Conservation (phyloP, 2,329 filamentous ascomycete species). For the Ceratocystis diversiconidia region DNA sequence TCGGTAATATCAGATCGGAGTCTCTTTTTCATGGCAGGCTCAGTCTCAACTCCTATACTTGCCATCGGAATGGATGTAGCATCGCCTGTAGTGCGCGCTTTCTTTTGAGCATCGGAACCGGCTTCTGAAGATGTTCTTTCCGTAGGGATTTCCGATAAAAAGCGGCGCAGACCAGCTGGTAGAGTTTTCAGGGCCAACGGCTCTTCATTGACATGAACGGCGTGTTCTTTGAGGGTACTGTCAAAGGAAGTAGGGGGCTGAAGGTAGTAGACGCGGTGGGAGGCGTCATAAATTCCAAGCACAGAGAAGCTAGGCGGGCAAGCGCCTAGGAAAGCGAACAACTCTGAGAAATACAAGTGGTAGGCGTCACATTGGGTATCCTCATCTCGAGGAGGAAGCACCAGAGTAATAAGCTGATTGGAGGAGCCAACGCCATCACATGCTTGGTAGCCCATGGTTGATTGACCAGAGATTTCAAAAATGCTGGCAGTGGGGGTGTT, state of each 20-base stretch:
- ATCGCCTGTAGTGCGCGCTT: background rate
- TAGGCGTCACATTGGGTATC: conserved; percentile 17
- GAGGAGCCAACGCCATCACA: background rate
- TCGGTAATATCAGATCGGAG: conserved; percentile 17
- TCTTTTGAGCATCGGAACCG: background rate
- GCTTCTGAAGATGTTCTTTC: background rate
- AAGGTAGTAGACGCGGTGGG: conserved; percentile 17
- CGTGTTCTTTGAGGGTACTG: conserved; percentile 1
- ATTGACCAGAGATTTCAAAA: conserved; percentile 5
- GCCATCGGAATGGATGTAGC: background rate
- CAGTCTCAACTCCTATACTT: conserved; percentile 13
- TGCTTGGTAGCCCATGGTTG: background rate
- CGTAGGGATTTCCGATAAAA: conserved; percentile 12
- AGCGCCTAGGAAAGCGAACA: conserved; percentile 14
- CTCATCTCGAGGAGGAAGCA: conserved; percentile 11
- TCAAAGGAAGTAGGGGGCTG: conserved; percentile 17
- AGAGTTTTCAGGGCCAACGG: conserved; percentile 7
- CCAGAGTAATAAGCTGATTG: conserved; percentile 15
- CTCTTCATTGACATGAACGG: background rate
- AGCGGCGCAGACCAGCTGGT: conserved; percentile 17
- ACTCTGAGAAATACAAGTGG: conserved; percentile 13
- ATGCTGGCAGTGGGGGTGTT: conserved; percentile 13
- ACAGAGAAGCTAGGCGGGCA: conserved; percentile 15
- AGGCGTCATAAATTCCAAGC: conserved; percentile 17
- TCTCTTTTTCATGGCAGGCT: conserved; percentile 16